Conservation (phyloP, 108 stramenopile genomes). For the Pseudonitzschia multiseries region DNA sequence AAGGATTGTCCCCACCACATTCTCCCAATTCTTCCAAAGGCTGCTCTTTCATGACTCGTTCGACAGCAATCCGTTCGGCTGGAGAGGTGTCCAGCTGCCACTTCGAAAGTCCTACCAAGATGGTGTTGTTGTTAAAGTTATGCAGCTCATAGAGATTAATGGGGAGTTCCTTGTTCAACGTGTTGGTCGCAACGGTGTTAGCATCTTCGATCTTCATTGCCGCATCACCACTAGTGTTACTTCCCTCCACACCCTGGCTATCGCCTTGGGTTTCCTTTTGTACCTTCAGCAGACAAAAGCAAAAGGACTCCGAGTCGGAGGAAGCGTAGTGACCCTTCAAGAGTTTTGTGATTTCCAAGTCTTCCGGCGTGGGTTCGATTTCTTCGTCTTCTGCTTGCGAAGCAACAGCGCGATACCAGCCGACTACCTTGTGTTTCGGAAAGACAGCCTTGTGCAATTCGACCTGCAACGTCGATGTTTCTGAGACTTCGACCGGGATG, state of each 20-base stretch:
- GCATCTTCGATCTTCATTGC: constrained; percentile 1
- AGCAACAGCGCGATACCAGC: constrained; percentile 74
- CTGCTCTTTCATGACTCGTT: constrained; percentile 65
- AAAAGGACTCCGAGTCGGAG: constrained; percentile 20
- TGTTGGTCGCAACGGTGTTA: constrained; percentile 18
- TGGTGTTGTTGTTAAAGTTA: constrained; percentile 16
- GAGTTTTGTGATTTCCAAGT: constrained; percentile 48
- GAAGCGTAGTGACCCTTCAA: constrained; percentile 45
- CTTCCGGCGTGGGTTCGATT: constrained; percentile 47
- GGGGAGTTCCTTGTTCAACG: constrained; percentile 48
- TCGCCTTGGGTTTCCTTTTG: constrained; percentile 3
- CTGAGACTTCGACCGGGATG: constrained; percentile 41
- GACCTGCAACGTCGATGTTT: constrained; percentile 52
- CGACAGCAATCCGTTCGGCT: constrained; percentile 79
- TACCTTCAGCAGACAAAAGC: constrained; percentile 44
- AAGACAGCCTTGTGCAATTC: constrained; percentile 79
- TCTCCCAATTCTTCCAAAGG: constrained; percentile 20
- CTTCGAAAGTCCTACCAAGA: constrained; percentile 55
- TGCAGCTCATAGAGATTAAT: constrained; percentile 56
- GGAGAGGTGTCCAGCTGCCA: constrained; percentile 72
- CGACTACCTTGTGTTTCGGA: constrained; percentile 71
- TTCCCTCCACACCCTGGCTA: neutral
- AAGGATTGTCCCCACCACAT: constrained; percentile 16
- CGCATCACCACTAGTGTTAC: constrained; percentile 8
- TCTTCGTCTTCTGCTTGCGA: constrained; percentile 12